These are phyloP conservation scores for Fusarium oxysporum DNA, from an alignment of 2,329 filamentous ascomycete species.

Conservation along the genomic window DNA sequence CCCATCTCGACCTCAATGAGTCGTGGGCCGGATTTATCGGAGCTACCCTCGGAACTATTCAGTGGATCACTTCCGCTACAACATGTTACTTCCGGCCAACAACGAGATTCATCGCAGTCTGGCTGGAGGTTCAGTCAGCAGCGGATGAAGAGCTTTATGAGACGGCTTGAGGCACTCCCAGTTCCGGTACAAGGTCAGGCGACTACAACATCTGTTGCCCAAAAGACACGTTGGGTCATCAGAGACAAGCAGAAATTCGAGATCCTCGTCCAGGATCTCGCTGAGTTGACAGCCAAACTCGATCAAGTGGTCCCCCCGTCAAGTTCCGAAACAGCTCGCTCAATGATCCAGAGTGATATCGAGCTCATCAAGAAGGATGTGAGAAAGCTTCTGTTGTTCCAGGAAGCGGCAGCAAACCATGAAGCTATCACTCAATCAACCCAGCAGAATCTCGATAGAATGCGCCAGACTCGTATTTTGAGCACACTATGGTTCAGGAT, in stretches of 20 bases:
- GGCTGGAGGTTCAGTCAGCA: too few species aligned
- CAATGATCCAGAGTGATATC: background rate
- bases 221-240: background rate
- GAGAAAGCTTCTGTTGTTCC: background rate
- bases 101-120: too few species aligned
- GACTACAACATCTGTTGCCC: too few species aligned
- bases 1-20: too few species aligned
- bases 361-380: background rate
- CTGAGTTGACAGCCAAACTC: background rate
- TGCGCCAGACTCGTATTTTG: background rate
- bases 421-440: background rate
- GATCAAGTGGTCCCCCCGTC: background rate
- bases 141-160: too few species aligned
- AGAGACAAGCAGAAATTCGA: background rate
- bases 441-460: background rate
- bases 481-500: too few species aligned
- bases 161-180: too few species aligned
- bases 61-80: too few species aligned
- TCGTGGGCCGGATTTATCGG: too few species aligned
- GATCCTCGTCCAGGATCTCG: background rate
- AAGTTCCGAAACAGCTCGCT: background rate
- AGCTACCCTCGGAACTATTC: too few species aligned
- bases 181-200: too few species aligned
- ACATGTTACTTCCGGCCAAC: too few species aligned
- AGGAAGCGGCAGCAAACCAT: background rate